Conservation (phyloP, 768 basidiomycete genomes). For the Serendipita sp. region DNA sequence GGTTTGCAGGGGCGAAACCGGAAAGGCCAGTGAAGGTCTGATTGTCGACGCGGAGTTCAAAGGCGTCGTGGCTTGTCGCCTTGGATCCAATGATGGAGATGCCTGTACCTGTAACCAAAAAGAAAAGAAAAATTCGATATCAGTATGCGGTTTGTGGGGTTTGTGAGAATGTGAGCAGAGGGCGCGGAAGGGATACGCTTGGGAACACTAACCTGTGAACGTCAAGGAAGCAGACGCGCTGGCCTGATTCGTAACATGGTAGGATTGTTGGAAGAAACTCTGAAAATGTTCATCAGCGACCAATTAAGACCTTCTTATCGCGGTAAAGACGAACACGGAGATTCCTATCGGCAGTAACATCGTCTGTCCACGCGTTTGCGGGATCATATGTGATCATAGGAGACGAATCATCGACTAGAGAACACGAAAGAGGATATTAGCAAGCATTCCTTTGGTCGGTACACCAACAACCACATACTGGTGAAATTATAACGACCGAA, state of each 20-base stretch:
- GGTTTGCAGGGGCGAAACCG: not conserved
- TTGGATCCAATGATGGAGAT: not conserved
- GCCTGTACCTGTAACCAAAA: not conserved
- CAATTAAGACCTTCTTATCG: not conserved
- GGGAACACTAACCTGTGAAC: not conserved
- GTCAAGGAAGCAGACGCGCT: not conserved
- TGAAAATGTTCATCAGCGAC: not conserved
- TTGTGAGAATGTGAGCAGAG: too few species aligned
- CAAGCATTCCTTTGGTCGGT: not conserved
- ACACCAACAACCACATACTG: not conserved
- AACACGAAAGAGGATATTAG: not conserved
- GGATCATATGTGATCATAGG: conserved; percentile 3
- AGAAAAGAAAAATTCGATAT: too few species aligned
- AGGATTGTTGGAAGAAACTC: not conserved
- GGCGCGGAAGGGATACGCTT: not conserved
- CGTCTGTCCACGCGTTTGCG: not conserved
- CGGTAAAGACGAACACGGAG: not conserved
- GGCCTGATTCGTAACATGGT: not conserved
- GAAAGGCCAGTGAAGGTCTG: not conserved
- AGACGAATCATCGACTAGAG: conserved; percentile 4
- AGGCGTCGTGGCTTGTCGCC: not conserved
- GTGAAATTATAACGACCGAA: conserved; percentile 1
- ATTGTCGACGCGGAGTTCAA: not conserved
- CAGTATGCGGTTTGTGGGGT: not conserved
- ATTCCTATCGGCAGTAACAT: not conserved